phyloP scores from a whole-genome alignment of 2,329 filamentous ascomycete species.

The Aspergillus tubingensis region DNA sequence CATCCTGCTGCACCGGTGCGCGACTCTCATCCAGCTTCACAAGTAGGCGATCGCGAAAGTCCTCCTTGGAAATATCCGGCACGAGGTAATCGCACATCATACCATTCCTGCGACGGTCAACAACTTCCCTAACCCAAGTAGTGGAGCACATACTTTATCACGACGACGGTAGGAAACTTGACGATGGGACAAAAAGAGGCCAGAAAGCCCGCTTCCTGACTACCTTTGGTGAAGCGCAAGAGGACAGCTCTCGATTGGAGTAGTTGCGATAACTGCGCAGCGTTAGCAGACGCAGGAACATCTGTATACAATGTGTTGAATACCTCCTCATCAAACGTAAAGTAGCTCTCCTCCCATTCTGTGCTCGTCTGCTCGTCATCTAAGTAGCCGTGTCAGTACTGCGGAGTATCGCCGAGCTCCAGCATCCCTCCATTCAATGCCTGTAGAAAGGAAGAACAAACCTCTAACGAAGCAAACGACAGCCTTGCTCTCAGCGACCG shows the following conservation, averaged over 20 bases:
- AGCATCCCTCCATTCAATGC: not conserved
- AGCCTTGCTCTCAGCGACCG: constrained; percentile 72
- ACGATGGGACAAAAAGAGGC: constrained; percentile 80
- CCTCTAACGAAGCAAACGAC: constrained; percentile 84
- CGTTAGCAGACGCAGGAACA: constrained; percentile 8
- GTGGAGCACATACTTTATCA: constrained; percentile 65
- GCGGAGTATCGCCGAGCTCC: constrained; percentile 12
- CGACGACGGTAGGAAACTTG: constrained; percentile 73
- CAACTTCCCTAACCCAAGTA: not conserved
- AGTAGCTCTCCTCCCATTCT: constrained; percentile 71
- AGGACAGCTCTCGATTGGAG: constrained; percentile 67
- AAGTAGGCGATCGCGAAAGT: constrained; percentile 63
- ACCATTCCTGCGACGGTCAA: constrained; percentile 60
- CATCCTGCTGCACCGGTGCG: not conserved
- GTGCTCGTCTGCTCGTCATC: constrained; percentile 70
- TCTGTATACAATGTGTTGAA: not conserved
- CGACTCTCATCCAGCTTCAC: constrained; percentile 41
- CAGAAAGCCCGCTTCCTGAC: constrained; percentile 78
- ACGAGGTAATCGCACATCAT: constrained; percentile 75
- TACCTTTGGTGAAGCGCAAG: constrained; percentile 70
- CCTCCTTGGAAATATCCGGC: constrained; percentile 63
- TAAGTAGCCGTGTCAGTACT: constrained; percentile 35
- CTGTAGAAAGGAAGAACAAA: constrained; percentile 40
- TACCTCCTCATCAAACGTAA: constrained; percentile 55
- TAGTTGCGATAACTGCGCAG: constrained; percentile 54